These are phyloP conservation scores for Ensete ventricosum DNA, from an alignment of 176 grass and related monocot species.

Conservation along the genomic window DNA sequence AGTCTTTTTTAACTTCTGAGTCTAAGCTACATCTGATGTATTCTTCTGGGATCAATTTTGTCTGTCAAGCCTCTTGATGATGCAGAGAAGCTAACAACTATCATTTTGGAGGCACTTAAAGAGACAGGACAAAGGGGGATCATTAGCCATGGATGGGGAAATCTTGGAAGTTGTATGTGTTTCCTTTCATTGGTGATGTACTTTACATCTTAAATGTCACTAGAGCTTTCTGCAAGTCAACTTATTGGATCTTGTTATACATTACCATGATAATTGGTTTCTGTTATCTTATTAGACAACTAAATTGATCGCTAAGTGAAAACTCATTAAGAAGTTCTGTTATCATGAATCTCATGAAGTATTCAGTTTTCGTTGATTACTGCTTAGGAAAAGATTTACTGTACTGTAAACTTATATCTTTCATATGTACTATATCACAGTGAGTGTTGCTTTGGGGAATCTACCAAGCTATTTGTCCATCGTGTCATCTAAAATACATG, in stretches of 20 bases:
- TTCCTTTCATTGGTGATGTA: constrained; percentile 9
- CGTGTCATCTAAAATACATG: too few species aligned
- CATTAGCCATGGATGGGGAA: constrained; percentile 90
- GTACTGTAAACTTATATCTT: not conserved
- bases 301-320: constrained; percentile 8
- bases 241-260: not conserved
- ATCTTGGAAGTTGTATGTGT: constrained; percentile 80
- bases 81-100: constrained; percentile 72
- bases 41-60: constrained; percentile 9
- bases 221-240: not conserved
- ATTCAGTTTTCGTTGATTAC: not conserved
- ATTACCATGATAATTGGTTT: not conserved
- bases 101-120: constrained; percentile 81
- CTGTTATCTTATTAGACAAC: constrained; percentile 5
- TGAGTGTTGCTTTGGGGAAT: not conserved
- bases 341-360: not conserved
- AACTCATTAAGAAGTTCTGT: constrained; percentile 4
- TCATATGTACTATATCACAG: not conserved
- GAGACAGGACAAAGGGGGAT: constrained; percentile 90
- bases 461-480: not conserved
- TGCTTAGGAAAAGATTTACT: too few species aligned
- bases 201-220: not conserved
- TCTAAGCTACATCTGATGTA: constrained; percentile 23
- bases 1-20: constrained; percentile 1
- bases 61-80: constrained; percentile 82